Evolutionary conservation across 1,284 basidiomycete genomes (phyloP).

Genomic region (Meira miltonrushii): DNA sequence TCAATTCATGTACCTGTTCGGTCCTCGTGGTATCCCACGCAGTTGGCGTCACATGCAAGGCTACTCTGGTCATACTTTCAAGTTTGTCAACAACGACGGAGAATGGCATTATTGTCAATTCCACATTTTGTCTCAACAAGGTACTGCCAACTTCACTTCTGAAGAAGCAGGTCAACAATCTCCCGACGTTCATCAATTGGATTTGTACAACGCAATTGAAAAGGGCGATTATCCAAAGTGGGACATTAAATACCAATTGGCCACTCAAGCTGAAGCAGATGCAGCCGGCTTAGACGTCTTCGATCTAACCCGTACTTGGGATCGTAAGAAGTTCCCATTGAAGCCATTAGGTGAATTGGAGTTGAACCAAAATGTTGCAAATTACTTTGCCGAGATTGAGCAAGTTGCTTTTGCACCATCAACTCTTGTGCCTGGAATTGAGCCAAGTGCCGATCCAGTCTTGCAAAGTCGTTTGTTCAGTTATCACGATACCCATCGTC

Average conservation of each 20-base stretch:
- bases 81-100: slow-evolving; percentile 35
- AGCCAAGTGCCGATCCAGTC: slow-evolving; percentile 39
- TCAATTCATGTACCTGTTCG: slow-evolving; percentile 16
- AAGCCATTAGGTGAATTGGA: slow-evolving; percentile 36
- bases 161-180: slow-evolving; percentile 25
- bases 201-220: slow-evolving; percentile 45
- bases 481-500: slow-evolving; percentile 80
- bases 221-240: slow-evolving; percentile 43
- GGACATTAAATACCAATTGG: slow-evolving; percentile 40
- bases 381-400: slow-evolving; percentile 46
- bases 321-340: slow-evolving; percentile 31
- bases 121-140: slow-evolving; percentile 34
- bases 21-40: slow-evolving; percentile 77
- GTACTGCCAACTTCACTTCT: slow-evolving; percentile 24
- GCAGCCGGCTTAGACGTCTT: slow-evolving; percentile 27
- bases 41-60: slow-evolving; percentile 65
- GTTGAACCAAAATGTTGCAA: slow-evolving; percentile 37
- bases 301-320: slow-evolving; percentile 39
- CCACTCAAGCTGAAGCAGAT: slow-evolving; percentile 25
- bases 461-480: slow-evolving; percentile 45
- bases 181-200: slow-evolving; percentile 34
- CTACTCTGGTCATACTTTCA: slow-evolving; percentile 70
- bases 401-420: slow-evolving; percentile 28
- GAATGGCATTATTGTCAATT: slow-evolving; percentile 37
- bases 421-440: slow-evolving; percentile 35